Conservation (phyloP, 345 rosid genomes). For the Anastatica hierochuntica region DNA sequence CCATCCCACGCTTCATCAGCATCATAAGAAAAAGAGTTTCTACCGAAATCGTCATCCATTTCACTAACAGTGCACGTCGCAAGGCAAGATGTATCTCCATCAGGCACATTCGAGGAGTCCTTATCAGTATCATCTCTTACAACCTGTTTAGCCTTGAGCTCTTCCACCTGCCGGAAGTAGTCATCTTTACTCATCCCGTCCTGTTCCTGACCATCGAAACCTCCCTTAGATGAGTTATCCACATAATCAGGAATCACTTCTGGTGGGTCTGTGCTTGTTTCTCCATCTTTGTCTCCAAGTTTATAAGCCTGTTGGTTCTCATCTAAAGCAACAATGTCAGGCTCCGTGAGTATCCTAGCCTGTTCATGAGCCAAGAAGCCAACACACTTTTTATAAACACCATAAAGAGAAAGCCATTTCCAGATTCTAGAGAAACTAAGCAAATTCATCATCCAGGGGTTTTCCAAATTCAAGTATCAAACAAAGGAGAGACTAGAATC, state of each 20-base stretch:
- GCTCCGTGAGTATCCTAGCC: constrained; percentile 83
- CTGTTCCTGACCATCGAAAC: no score
- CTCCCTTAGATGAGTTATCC: constrained; percentile 23
- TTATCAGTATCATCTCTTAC: constrained; percentile 41
- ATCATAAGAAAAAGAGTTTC: constrained; percentile 45
- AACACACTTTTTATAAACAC: neutral
- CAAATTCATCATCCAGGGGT: neutral
- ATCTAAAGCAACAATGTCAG: constrained; percentile 35
- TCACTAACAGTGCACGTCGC: constrained; percentile 81
- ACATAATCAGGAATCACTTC: constrained; percentile 32
- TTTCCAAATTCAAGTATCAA: no score
- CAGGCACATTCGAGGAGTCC: constrained; percentile 49
- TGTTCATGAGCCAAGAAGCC: constrained; percentile 24
- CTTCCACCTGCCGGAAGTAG: constrained; percentile 39
- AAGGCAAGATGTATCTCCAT: constrained; percentile 68
- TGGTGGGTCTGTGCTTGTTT: constrained; percentile 22
- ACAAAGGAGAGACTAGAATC: no score
- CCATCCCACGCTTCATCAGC: constrained; percentile 44
- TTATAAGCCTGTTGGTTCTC: no score
- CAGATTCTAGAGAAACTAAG: neutral
- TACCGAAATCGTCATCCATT: constrained; percentile 49
- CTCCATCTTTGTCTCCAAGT: no score
- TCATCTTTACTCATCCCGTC: constrained; percentile 37
- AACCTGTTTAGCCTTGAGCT: constrained; percentile 40
- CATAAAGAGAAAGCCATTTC: no score